Evolutionary conservation across 208 protist species (phyloP), one percentile per base, ranked within the genome.

Genomic region (Crithidia fasciculata): DNA sequence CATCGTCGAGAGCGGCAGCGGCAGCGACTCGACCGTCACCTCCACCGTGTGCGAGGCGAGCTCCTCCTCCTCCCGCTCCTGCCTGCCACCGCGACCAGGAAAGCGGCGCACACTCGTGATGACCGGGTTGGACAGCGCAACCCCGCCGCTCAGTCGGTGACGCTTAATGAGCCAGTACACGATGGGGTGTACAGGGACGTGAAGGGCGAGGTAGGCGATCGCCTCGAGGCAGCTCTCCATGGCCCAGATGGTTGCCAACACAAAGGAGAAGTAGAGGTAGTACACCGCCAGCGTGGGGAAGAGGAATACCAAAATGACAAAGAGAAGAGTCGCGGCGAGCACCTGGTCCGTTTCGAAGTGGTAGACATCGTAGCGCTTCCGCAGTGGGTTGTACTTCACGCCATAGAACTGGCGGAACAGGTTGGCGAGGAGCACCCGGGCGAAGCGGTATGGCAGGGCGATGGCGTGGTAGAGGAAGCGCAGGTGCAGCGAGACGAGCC

Each of bases 361-460:
- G 57, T 92, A 93, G 28, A 74, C 81, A 74, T 99, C 97, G 5
- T 86, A 89, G 37, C 95, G 90, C 13, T 89, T 80, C 9, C 93
- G 90, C n/a, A 99, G 87, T n/a, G 93, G 91, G 76, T 99, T 98
- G 83, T 92, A 95, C 78, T 95, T 94, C 63, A 91, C 94, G 4
- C 95, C 95, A 58, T 89, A 81, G 54, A 98, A 97, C 60, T 98
- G 88, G 52, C 83, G 74, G 43, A 85, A 97, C 5, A 98, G 76
- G 77, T 84, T 90, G 5, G 50, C 54, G 13, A 97, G 66, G 44
- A 94, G 70, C 6, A 72, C 69, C 7, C 72, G 50, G 41, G 83
- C 81, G 15, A 86, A 62, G 49, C 85, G 83, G 84, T 96, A 97
- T 4, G 90, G 81, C n/a, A 92, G 54, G 7, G 87, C 86, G 36